phyloP scores from a whole-genome alignment of 192 early-diverging fungal genomes.

The Coemansia sp. region DNA sequence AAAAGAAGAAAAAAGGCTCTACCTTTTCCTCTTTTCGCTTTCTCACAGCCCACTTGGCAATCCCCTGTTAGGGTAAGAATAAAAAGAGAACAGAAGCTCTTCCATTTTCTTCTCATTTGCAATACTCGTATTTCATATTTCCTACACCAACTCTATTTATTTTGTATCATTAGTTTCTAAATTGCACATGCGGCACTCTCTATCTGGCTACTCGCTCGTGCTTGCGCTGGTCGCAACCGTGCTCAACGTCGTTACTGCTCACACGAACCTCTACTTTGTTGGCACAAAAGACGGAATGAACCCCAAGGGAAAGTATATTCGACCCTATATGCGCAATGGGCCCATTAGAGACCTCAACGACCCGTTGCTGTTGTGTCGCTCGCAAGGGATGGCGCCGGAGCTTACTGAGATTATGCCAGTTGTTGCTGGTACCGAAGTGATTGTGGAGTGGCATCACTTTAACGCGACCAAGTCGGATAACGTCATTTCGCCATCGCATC shows the following conservation, averaged over 20 bases:
- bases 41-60: neutral
- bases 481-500: conserved; percentile 18
- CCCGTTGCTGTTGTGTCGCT: neutral
- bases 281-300: neutral
- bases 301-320: neutral
- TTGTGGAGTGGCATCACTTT: conserved; percentile 36
- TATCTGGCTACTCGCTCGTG: neutral
- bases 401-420: neutral
- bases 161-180: neutral
- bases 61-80: neutral
- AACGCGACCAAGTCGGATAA: conserved; percentile 21
- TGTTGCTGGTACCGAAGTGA: neutral
- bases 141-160: neutral
- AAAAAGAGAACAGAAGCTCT: neutral
- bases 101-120: neutral
- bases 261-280: neutral
- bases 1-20: neutral
- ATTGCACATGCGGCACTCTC: neutral
- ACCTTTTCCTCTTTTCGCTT: neutral
- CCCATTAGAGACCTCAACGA: neutral
- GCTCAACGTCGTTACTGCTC: neutral
- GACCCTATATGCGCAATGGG: neutral
- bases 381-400: neutral
- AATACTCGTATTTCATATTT: neutral
- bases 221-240: neutral